Evolutionary conservation across 441 rosid genomes (phyloP), one percentile per base, ranked within the genome.

Genomic region (Gossypium trilobum): DNA sequence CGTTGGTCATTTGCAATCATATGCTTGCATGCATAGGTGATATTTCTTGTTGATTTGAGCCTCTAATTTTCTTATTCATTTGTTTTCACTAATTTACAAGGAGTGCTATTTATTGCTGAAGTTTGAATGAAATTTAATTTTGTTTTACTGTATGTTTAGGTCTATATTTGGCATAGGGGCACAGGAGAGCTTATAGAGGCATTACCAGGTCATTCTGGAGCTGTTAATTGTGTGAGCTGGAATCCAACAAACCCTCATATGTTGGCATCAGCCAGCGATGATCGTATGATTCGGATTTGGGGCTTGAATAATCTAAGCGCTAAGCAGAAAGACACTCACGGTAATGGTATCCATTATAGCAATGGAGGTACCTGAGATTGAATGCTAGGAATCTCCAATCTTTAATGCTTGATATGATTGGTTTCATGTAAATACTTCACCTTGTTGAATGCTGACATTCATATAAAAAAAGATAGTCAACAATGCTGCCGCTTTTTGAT

Each of bases 171-270:
- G 94, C 89, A 83, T 73, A 82, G 84, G 81, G 74, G 80, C 46
- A 46, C 88, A 2, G 85, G 82, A 67, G 87, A 89, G 74, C 82
- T 80, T 60, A 58, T 89, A 33, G 29, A 44, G 54, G 74, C 83
- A 48, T 62, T 89, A 60, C 86, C 87, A 0, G 91, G 94, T 1
- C 94, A 89, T 68, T 87, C 91, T 0, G 94, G 94, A 61, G 82
- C 89, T 50, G 89, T 89, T 17, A 89, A 87, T 77, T 85, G 94
- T n/a, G 89, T 89, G 73, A 84, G 88, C 81, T 89, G 94, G 91
- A 89, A 79, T 77, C 94, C 91, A 0, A 76, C 79, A 13, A 85
- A 89, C 77, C 88, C 83, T 29, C 91, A 86, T 72, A 86, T 89
- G 91, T 55, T 89, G 70, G 94, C 94, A 10, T 87, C 94, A 31